phyloP scores from a whole-genome alignment of 2,329 filamentous ascomycete species.

The Talaromyces funiculosus region DNA sequence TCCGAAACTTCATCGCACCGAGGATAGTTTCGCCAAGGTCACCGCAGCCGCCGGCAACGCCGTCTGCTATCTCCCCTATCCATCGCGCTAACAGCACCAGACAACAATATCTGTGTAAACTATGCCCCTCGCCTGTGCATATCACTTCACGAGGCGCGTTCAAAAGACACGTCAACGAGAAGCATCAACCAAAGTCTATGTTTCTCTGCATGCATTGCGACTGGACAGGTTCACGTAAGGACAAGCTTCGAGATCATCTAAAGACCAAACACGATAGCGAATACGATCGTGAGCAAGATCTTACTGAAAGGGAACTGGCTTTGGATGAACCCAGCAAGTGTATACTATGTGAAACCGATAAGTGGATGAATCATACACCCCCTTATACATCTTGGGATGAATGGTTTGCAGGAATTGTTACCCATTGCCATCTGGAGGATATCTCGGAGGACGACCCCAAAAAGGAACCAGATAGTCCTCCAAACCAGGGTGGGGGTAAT shows the following conservation, averaged over 20 bases:
- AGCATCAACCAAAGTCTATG: constrained; percentile 1
- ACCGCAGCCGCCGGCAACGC: neutral
- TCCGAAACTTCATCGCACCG: neutral
- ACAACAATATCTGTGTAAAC: neutral
- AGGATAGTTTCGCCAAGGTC: neutral
- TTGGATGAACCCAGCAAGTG: neutral
- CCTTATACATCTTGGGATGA: constrained; percentile 5
- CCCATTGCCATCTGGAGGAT: constrained; percentile 1
- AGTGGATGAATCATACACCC: constrained; percentile 5
- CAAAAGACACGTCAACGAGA: constrained; percentile 10
- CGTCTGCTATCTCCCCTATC: neutral
- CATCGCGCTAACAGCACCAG: neutral
- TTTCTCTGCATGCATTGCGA: constrained; percentile 7
- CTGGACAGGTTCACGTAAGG: neutral
- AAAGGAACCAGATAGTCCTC: neutral
- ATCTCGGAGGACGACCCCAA: neutral
- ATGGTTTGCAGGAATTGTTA: constrained; percentile 3
- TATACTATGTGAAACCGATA: neutral
- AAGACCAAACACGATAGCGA: neutral
- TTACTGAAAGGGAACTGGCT: neutral
- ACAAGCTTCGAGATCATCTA: constrained; percentile 8
- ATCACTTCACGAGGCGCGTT: constrained; percentile 2
- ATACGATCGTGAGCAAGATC: neutral
- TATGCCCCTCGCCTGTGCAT: neutral
- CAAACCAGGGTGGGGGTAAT: neutral